phyloP scores from a whole-genome alignment of 2,329 filamentous ascomycete species.

The Colletotrichum noveboracense region DNA sequence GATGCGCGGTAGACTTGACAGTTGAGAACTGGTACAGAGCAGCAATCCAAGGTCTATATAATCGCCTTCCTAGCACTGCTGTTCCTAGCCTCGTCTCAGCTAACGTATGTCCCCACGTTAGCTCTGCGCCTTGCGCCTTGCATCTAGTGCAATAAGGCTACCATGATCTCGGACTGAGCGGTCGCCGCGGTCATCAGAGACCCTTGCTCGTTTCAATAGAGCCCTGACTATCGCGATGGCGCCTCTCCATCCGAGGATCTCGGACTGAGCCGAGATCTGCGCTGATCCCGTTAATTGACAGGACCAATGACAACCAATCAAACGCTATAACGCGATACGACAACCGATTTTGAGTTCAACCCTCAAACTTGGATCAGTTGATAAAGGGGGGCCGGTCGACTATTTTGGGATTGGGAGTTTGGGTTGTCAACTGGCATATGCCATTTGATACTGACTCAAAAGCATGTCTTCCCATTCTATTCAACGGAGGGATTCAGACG shows the following conservation, averaged over 20 bases:
- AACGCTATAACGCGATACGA: background rate
- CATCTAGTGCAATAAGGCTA: background rate
- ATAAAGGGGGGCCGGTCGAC: background rate
- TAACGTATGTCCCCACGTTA: no score
- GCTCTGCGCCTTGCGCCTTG: no score
- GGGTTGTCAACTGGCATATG: background rate
- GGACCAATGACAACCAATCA: background rate
- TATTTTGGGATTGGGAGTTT: background rate
- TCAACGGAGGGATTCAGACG: background rate
- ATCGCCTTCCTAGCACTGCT: background rate
- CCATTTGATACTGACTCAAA: background rate
- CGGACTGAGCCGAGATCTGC: background rate
- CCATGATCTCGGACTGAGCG: background rate
- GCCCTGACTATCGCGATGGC: background rate
- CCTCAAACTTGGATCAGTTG: background rate
- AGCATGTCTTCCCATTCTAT: rapidly evolving
- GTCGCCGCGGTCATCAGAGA: background rate
- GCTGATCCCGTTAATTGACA: background rate
- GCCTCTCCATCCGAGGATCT: background rate
- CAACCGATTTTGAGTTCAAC: background rate
- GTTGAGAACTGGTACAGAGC: background rate
- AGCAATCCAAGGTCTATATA: no score
- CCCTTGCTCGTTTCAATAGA: background rate
- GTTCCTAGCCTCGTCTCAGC: background rate
- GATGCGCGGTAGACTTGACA: background rate